Base-by-base conservation (phyloP, 169 alveolate genomes). In the Babesia sp. region DNA sequence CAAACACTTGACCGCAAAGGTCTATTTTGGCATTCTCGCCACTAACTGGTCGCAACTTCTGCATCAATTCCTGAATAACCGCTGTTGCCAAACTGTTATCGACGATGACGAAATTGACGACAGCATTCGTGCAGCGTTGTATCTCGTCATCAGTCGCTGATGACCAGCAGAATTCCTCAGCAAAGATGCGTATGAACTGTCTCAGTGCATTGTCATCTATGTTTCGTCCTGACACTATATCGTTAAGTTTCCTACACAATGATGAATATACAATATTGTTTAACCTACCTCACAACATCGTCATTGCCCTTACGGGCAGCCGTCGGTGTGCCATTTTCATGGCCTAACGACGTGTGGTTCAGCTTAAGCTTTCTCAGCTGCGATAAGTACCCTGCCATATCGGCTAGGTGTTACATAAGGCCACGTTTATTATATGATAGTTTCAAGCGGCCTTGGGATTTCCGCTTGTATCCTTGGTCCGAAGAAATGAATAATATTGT, bases 161-260 rank as follows among this genome's bases (percentile, higher is more conserved):
- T 8, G 26, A 18, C 87, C 87, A 79, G 41, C 37, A 12, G 45
- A 79, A 70, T 26, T 51, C 72, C 18, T 79, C 74, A 29, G 68
- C 20, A n/a, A 79, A 44, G n/a, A 79, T 8, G 26, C 48, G 45
- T 46, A 66, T 42, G 31, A 53, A 79, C n/a, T 24, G 31, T 29
- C 20, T 41, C 24, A 79, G 31, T 8, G 1, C 24, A 8, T 18
- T 60, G n/a, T 79, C 78, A 70, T 66, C 61, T 20, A 57, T 29
- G 2, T 41, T 26, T 31, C 28, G 45, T 46, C 3, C 7, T 26
- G 54, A 16, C 45, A 58, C 31, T 12, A 79, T 46, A 22, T 56
- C 71, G 8, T 28, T 16, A 16, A 79, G 57, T 59, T 70, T 34
- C 42, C 87, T 79, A 54, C 26, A 29, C 0, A 6, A 5, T 26